phyloP scores from a whole-genome alignment of 1,284 basidiomycete species.

The Rhodotorula mucilaginosa region DNA sequence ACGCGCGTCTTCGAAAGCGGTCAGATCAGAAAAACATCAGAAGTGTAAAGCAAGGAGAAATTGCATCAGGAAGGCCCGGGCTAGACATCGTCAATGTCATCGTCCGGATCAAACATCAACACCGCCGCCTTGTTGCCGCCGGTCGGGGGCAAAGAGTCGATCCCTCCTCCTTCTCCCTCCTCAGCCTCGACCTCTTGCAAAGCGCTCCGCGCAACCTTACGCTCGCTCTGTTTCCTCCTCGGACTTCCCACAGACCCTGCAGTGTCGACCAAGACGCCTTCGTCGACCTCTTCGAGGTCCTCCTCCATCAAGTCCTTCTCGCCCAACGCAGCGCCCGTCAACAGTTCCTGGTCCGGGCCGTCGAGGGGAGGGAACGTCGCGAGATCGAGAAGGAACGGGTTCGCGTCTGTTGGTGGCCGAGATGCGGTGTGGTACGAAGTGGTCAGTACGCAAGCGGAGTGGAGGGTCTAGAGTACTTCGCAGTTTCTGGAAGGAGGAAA shows the following conservation, averaged over 20 bases:
- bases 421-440: no score
- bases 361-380: slow-evolving; percentile 37
- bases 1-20: no score
- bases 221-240: background rate
- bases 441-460: no score
- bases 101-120: slow-evolving; percentile 11
- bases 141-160: background rate
- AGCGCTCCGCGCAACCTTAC: background rate
- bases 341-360: background rate
- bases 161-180: background rate
- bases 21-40: no score
- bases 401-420: slow-evolving; percentile 8
- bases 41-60: no score
- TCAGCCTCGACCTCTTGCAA: slow-evolving; percentile 14
- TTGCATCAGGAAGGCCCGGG: no score
- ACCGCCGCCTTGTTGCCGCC: background rate
- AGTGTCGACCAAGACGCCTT: background rate
- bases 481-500: background rate
- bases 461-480: no score
- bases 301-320: slow-evolving; percentile 46
- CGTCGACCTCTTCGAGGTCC: slow-evolving; percentile 25
- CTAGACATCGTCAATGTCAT: slow-evolving; percentile 21
- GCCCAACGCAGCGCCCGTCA: slow-evolving; percentile 39
- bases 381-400: slow-evolving; percentile 36
- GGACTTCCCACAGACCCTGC: background rate